Percentiles rank a stretch among this genome's conserved stretches.
These are phyloP conservation scores for Diaporthe vaccinii DNA, from an alignment of 2,329 filamentous ascomycete species.

Conservation along the genomic window DNA sequence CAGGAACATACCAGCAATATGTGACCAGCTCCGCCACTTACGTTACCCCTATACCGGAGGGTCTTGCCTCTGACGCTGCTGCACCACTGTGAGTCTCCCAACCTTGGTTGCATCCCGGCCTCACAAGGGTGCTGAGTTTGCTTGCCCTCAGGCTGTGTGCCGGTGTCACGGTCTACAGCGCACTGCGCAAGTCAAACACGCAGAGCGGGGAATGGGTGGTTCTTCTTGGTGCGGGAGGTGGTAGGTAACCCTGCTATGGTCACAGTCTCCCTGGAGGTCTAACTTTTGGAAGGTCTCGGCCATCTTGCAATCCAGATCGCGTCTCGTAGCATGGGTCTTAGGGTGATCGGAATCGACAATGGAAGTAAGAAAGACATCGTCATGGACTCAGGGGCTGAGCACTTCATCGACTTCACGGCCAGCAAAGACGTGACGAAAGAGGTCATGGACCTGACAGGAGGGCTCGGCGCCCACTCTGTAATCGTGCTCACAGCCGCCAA, in stretches of 20 bases:
- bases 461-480: constrained; percentile 71
- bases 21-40: constrained; percentile 74
- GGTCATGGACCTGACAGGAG: constrained; percentile 68
- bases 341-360: constrained; percentile 40
- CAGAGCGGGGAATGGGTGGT: constrained; percentile 72
- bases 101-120: too few relatives aligned
- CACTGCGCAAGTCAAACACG: constrained; percentile 72
- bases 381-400: constrained; percentile 71
- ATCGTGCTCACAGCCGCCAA: constrained; percentile 68
- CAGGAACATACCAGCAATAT: constrained; percentile 82
- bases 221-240: constrained; percentile 72
- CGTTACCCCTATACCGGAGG: constrained; percentile 77
- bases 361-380: constrained; percentile 42
- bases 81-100: constrained; percentile 67
- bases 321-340: constrained; percentile 37
- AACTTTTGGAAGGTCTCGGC: constrained; percentile 30
- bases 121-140: neutral
- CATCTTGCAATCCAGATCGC: constrained; percentile 39
- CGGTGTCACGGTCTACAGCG: constrained; percentile 76
- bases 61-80: constrained; percentile 69
- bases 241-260: constrained; percentile 68
- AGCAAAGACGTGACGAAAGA: constrained; percentile 57
- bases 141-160: constrained; percentile 28
- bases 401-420: constrained; percentile 73
- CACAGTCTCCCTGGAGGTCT: constrained; percentile 67